Evolutionary conservation across 148 eudicot genomes (phyloP).

Genomic region (Rhododendron ferrugineum): DNA sequence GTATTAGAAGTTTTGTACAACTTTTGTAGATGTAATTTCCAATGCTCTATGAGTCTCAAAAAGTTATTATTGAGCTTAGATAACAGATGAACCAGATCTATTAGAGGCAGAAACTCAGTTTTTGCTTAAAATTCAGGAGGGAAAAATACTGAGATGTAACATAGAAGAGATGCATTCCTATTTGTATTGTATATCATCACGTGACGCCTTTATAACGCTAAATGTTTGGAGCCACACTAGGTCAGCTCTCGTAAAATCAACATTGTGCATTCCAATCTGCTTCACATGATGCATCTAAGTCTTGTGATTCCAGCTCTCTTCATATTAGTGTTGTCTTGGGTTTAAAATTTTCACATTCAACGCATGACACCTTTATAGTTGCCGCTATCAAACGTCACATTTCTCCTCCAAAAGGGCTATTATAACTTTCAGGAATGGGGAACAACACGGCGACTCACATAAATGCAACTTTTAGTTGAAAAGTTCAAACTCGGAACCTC

Average conservation of each 20-base stretch:
- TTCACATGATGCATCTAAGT: background rate
- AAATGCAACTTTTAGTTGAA: background rate
- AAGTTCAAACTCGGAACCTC: background rate
- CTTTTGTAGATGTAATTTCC: background rate
- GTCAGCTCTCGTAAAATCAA: background rate
- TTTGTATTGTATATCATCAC: background rate
- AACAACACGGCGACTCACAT: background rate
- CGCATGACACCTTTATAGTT: background rate
- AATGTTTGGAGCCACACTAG: background rate
- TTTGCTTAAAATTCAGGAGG: too few relatives aligned
- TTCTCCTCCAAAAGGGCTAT: background rate
- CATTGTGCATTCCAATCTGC: background rate
- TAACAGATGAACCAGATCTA: background rate
- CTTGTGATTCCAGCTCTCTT: background rate
- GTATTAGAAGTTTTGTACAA: background rate
- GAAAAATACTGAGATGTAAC: too few relatives aligned
- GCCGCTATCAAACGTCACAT: background rate
- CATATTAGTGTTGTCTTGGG: background rate
- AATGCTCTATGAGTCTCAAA: background rate
- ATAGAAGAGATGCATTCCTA: background rate
- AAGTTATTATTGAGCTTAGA: background rate
- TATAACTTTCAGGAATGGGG: background rate
- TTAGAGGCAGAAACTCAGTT: too few relatives aligned
- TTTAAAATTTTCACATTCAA: background rate
- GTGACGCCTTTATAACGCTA: background rate